Percentiles rank a stretch among this genome's conserved stretches.
Evolutionary conservation across 2,329 filamentous ascomycete species (phyloP).

Genomic region (Pseudopyrenochaeta lycopersici): DNA sequence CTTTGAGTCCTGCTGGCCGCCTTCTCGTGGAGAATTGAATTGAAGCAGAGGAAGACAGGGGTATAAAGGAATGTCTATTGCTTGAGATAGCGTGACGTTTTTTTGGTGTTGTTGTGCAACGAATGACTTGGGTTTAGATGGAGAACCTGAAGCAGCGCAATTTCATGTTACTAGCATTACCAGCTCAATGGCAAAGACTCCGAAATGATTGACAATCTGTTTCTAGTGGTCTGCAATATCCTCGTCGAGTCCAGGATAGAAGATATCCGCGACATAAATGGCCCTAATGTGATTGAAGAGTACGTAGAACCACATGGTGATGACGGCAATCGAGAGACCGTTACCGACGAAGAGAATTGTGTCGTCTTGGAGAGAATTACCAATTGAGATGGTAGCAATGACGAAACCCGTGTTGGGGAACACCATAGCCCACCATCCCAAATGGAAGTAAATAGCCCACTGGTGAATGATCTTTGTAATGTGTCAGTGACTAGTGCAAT

Average conservation of each 20-base stretch:
- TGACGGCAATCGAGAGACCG: conserved; percentile 60
- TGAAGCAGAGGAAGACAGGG: conserved; percentile 6
- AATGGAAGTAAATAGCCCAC: conserved; percentile 62
- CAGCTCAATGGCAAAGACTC: background rate
- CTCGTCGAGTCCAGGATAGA: conserved; percentile 68
- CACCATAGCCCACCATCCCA: conserved; percentile 70
- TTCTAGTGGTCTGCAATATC: conserved; percentile 55
- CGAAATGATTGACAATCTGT: background rate
- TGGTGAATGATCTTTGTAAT: conserved; percentile 38
- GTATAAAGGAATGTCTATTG: conserved; percentile 31
- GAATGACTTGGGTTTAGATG: conserved; percentile 15
- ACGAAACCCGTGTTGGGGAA: conserved; percentile 55
- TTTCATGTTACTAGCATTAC: background rate
- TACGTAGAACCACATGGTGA: conserved; percentile 65
- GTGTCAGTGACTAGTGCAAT: conserved; percentile 38
- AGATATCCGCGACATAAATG: conserved; percentile 61
- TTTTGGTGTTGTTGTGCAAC: conserved; percentile 13
- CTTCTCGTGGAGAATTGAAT: conserved; percentile 8
- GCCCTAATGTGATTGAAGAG: conserved; percentile 61
- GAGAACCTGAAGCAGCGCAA: background rate
- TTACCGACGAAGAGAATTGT: conserved; percentile 53
- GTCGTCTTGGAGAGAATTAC: conserved; percentile 45
- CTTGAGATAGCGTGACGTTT: conserved; percentile 16
- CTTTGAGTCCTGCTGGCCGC: conserved; percentile 29
- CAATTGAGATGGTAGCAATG: conserved; percentile 54